Conservation (phyloP, 352 stramenopile genomes). For the Globisporangium lucens region DNA sequence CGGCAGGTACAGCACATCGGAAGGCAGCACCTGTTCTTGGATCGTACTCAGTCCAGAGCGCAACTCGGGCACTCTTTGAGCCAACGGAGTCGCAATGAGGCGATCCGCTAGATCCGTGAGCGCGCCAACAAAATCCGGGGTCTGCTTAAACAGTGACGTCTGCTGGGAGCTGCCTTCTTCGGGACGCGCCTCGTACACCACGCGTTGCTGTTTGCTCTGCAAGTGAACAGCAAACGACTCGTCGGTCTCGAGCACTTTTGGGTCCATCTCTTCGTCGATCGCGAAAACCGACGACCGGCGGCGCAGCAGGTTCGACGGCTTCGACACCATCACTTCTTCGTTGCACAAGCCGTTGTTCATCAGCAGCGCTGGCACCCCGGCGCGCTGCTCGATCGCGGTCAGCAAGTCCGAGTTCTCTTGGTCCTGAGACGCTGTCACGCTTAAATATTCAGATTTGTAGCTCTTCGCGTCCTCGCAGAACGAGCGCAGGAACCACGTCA, state of each 20-base stretch:
- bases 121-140: constrained; percentile 60
- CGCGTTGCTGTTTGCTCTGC: constrained; percentile 37
- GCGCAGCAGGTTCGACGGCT: constrained; percentile 45
- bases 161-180: constrained; percentile 66
- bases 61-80: constrained; percentile 46
- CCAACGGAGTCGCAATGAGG: constrained; percentile 46
- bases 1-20: constrained; percentile 75
- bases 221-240: constrained; percentile 60
- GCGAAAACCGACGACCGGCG: constrained; percentile 58
- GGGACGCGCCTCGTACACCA: constrained; percentile 57
- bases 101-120: constrained; percentile 67
- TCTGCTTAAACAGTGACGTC: constrained; percentile 63
- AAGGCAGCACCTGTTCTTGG: constrained; percentile 50
- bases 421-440: constrained; percentile 48
- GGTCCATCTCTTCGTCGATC: constrained; percentile 50
- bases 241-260: constrained; percentile 31
- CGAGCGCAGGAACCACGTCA: constrained; percentile 87
- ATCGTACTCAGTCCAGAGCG: constrained; percentile 48
- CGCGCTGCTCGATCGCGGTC: constrained; percentile 58
- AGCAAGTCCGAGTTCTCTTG: constrained; percentile 67
- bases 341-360: constrained; percentile 73
- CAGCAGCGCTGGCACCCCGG: constrained; percentile 63
- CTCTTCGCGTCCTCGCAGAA: constrained; percentile 64
- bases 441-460: constrained; percentile 79
- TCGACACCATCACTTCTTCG: constrained; percentile 53